Evolutionary conservation across 2,329 filamentous ascomycete species (phyloP).

Genomic region (Graphilbum ipis-grandicollis): DNA sequence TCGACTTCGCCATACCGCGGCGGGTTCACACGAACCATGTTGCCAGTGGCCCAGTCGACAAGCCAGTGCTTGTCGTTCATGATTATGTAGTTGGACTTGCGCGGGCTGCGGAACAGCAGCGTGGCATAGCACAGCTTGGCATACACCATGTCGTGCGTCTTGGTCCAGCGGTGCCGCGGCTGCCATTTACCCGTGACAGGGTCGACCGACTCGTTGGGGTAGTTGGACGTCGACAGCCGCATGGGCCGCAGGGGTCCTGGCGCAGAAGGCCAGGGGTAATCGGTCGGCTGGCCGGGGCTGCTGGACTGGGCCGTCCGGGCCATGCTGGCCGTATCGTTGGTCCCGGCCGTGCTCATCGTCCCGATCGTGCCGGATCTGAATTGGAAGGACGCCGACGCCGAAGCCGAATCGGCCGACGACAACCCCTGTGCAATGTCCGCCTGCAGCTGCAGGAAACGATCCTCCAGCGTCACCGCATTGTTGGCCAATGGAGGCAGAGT

Average conservation of each 20-base stretch:
- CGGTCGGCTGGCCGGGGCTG: too few relatives aligned
- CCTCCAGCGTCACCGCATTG: too few relatives aligned
- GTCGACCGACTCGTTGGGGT: slow-evolving; percentile 26
- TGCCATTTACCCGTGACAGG: slow-evolving; percentile 37
- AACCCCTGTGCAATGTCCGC: too few relatives aligned
- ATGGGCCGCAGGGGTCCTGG: slow-evolving; percentile 5
- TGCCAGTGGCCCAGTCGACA: slow-evolving; percentile 40
- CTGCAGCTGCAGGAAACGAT: too few relatives aligned
- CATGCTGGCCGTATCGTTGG: too few relatives aligned
- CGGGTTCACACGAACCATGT: slow-evolving; percentile 33
- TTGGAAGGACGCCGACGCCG: too few relatives aligned
- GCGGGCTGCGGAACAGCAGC: slow-evolving; percentile 35
- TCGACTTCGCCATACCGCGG: slow-evolving; percentile 36
- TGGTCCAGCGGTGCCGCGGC: slow-evolving; percentile 35
- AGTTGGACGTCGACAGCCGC: slow-evolving; percentile 26
- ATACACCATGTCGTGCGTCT: slow-evolving; percentile 39
- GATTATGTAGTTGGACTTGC: slow-evolving; percentile 40
- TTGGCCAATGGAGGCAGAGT: too few relatives aligned
- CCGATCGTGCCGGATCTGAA: too few relatives aligned
- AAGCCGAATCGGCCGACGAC: too few relatives aligned
- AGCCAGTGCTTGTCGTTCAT: slow-evolving; percentile 39
- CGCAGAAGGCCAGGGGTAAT: too few relatives aligned
- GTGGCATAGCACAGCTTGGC: slow-evolving; percentile 44
- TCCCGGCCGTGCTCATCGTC: too few relatives aligned
- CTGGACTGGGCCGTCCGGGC: too few relatives aligned